Evolutionary conservation across 176 grass and related monocot species (phyloP), one percentile per base, ranked within the genome.

Genomic region (Poa pratensis): DNA sequence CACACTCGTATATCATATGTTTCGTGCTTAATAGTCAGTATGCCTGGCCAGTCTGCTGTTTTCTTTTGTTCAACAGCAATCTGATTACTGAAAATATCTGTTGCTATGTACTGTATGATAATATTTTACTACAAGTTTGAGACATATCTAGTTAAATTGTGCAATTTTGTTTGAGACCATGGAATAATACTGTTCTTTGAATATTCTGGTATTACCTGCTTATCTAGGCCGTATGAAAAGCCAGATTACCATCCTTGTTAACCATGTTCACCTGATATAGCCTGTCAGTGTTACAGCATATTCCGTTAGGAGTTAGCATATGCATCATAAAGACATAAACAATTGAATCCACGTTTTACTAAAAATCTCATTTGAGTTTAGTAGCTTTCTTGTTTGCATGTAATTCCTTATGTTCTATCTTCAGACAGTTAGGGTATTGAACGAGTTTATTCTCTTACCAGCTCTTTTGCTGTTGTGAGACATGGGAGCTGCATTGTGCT

Each of bases 401-500:
- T 8, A 58, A 83, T 54, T 83, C n/a, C 69, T 53, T 73, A 79
- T 37, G 72, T 75, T 68, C 15, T 70, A 30, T 79, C 16, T 80
- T 85, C 58, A 74, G 42, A 23, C 11, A 70, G 49, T 35, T 82
- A 43, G 73, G 19, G 20, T 81, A 83, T 42, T 80, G 79, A 70
- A 46, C 49, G 8, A 23, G 28, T 45, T 77, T 69, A 42, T 42
- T 77, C 75, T 72, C 45, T 71, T 76, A 61, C 35, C 89, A 99
- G 97, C 87, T 99, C 37, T 94, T 96, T 90, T 92, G 92, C 79
- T 92, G 55, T 69, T 94, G 80, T 85, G 94, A 96, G 55, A 91
- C 92, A 59, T 91, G 88, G 97, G 97, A 99, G 83, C 66, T 72
- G 60, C 97, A 96, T 89, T 92, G 79, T 82, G 27, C 88, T 86